Conservation (phyloP, 2,329 filamentous ascomycete genomes). For the Calonectria naviculata region DNA sequence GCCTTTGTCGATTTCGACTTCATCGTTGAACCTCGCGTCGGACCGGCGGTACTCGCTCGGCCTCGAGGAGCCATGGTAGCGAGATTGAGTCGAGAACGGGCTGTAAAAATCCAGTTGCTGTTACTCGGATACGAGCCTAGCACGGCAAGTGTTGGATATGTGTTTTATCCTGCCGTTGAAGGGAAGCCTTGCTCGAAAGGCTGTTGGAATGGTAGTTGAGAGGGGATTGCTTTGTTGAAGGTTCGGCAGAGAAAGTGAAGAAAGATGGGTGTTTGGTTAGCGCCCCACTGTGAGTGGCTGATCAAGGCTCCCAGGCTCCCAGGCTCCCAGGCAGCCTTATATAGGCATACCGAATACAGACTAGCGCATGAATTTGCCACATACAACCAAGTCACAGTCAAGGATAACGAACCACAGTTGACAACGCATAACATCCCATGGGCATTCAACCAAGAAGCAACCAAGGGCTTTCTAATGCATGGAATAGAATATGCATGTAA, state of each 20-base stretch:
- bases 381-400: background rate
- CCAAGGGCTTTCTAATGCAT: background rate
- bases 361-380: conserved; percentile 21
- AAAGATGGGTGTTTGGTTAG: conserved; percentile 22
- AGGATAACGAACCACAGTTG: background rate
- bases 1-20: conserved; percentile 45
- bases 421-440: background rate
- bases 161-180: background rate
- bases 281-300: conserved; percentile 32
- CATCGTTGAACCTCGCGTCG: conserved; percentile 42
- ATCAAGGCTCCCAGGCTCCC: conserved; percentile 26
- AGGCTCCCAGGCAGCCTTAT: conserved; percentile 29
- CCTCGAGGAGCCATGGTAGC: conserved; percentile 50
- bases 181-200: background rate
- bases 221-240: conserved; percentile 3
- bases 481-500: background rate
- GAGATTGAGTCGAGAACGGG: conserved; percentile 8
- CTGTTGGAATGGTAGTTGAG: background rate
- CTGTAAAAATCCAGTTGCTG: background rate
- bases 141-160: background rate
- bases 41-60: conserved; percentile 40
- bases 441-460: background rate
- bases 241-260: conserved; percentile 6
- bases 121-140: background rate
- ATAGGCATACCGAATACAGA: conserved; percentile 12